Percentiles rank a stretch among this genome's conserved stretches.
Conservation (phyloP, 1,284 basidiomycete genomes). For the Fomitopsis schrenkii region DNA sequence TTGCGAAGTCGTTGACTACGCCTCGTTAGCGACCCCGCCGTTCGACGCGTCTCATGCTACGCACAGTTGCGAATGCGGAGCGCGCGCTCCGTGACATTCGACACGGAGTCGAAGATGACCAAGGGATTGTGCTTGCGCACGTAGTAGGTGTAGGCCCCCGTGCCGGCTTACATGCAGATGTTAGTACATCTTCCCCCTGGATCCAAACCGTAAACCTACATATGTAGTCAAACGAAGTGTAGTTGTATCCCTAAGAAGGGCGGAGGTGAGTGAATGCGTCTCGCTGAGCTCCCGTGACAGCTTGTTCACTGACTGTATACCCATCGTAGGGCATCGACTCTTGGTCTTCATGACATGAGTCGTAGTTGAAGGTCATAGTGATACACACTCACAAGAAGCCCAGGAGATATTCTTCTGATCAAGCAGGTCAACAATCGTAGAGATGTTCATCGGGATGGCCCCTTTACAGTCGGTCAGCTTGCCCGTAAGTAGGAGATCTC, state of each 20-base stretch:
- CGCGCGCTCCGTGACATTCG: conserved; percentile 36
- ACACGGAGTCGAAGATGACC: conserved; percentile 48
- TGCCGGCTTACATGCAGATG: conserved; percentile 30
- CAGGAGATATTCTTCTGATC: conserved; percentile 56
- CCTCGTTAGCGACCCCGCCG: background rate
- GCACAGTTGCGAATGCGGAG: conserved; percentile 52
- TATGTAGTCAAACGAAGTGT: conserved; percentile 41
- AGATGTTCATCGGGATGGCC: conserved; percentile 36
- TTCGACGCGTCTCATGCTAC: background rate
- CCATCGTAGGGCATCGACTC: conserved; percentile 60
- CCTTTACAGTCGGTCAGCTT: background rate
- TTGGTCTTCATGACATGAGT: conserved; percentile 30
- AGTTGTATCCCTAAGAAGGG: conserved; percentile 30
- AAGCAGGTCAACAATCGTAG: conserved; percentile 60
- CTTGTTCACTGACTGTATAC: conserved; percentile 24
- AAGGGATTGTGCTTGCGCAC: conserved; percentile 61
- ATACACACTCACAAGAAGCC: conserved; percentile 31
- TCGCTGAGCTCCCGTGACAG: background rate
- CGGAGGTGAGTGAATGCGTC: background rate
- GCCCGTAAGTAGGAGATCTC: background rate
- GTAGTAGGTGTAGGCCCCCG: conserved; percentile 43
- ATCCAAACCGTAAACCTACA: conserved; percentile 24
- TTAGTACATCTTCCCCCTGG: background rate
- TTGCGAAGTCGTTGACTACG: conserved; percentile 49
- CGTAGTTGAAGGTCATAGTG: too few relatives aligned